Percentiles rank a stretch among this genome's conserved stretches.
Evolutionary conservation across 306 rosid genomes (phyloP).

Genomic region (Lupinus albus): DNA sequence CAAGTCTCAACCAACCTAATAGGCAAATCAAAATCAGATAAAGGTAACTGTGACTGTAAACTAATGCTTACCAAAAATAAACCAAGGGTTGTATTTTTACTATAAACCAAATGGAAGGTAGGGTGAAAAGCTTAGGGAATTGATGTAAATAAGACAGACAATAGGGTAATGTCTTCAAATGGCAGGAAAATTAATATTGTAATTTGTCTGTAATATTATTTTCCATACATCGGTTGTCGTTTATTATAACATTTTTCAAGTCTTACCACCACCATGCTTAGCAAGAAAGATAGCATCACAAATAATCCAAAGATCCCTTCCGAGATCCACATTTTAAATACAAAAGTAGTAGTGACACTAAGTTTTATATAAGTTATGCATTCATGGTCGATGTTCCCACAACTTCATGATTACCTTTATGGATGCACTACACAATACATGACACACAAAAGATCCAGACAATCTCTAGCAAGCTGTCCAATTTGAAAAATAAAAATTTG

Average conservation of each 20-base stretch:
- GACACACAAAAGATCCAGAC: slow-evolving; percentile 10
- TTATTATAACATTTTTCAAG: not conserved
- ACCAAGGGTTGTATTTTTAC: slow-evolving; percentile 4
- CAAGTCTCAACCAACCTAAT: too few relatives aligned
- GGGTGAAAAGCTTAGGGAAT: too few relatives aligned
- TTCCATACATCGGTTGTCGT: not conserved
- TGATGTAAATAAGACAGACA: too few relatives aligned
- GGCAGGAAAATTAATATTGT: not conserved
- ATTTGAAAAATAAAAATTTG: slow-evolving; percentile 26
- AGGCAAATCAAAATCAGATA: too few relatives aligned
- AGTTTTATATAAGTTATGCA: not conserved
- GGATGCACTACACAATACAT: slow-evolving; percentile 5
- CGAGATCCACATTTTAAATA: not conserved
- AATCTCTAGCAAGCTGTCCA: not conserved
- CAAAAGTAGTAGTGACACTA: not conserved
- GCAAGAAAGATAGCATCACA: slow-evolving; percentile 10
- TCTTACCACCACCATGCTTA: not conserved
- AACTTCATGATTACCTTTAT: slow-evolving; percentile 14
- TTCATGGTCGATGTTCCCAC: slow-evolving; percentile 3
- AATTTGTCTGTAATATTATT: not conserved
- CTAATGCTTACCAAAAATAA: slow-evolving; percentile 1
- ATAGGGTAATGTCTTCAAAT: not conserved
- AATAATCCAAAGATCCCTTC: slow-evolving; percentile 1
- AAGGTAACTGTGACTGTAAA: too few relatives aligned
- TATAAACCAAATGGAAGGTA: not conserved